Percentiles rank a stretch among this genome's conserved stretches.
Evolutionary conservation across 768 basidiomycete genomes (phyloP).

Genomic region (Mycena vulgaris): DNA sequence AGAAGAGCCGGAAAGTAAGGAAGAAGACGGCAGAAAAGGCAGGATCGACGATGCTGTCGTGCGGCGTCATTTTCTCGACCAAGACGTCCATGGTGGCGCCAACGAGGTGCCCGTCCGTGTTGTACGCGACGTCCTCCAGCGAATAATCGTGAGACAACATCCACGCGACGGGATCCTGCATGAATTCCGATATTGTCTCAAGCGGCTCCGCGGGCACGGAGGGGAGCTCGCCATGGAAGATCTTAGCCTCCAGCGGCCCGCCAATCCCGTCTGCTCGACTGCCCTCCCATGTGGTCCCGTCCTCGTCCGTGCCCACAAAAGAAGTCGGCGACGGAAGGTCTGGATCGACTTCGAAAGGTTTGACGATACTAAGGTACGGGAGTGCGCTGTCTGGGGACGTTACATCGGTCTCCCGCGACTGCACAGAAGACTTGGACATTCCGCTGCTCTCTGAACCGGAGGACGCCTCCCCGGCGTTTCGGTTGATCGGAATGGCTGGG

Average conservation of each 20-base stretch:
- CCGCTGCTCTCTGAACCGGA: conserved; percentile 68
- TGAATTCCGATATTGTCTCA: conserved; percentile 55
- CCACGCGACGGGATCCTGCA: conserved; percentile 65
- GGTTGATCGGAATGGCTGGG: conserved; percentile 47
- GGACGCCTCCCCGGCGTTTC: conserved; percentile 57
- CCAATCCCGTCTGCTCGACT: conserved; percentile 43
- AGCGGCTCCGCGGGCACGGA: conserved; percentile 52
- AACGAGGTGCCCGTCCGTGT: conserved; percentile 89
- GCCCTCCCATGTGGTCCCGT: conserved; percentile 74
- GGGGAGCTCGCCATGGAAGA: conserved; percentile 68
- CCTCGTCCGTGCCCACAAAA: conserved; percentile 64
- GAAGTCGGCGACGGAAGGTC: conserved; percentile 70
- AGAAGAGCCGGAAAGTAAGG: conserved; percentile 95
- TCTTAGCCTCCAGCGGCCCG: conserved; percentile 65
- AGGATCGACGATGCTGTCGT: conserved; percentile 91
- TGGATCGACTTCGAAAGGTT: conserved; percentile 54
- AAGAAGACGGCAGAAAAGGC: conserved; percentile 93
- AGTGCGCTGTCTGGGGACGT: conserved; percentile 64
- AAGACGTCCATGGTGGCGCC: conserved; percentile 91
- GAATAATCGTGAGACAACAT: conserved; percentile 85
- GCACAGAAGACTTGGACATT: conserved; percentile 62
- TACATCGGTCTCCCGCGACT: conserved; percentile 64
- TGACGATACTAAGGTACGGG: conserved; percentile 49
- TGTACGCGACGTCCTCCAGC: conserved; percentile 89
- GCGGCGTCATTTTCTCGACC: conserved; percentile 98